These are phyloP conservation scores for Sugiyamaella boreocaroliniensis DNA, from an alignment of 805 yeast species.

Conservation along the genomic window DNA sequence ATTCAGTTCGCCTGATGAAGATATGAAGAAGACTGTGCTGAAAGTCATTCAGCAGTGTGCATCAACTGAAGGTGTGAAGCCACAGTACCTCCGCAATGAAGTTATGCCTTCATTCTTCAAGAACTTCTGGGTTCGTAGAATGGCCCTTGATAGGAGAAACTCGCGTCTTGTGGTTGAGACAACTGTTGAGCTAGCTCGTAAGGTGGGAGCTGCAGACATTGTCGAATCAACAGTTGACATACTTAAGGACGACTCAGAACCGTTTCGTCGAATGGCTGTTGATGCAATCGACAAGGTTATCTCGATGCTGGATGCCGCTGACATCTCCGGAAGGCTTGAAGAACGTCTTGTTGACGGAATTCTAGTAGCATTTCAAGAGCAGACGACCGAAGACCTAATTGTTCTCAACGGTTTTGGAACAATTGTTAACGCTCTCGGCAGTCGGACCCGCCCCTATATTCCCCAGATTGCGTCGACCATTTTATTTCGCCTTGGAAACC, in stretches of 20 bases:
- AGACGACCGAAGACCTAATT: constrained; percentile 47
- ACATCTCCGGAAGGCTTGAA: constrained; percentile 56
- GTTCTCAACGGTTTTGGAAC: constrained; percentile 60
- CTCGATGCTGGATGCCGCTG: constrained; percentile 43
- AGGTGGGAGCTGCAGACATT: constrained; percentile 57
- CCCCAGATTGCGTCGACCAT: constrained; percentile 66
- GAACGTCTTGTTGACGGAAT: constrained; percentile 71
- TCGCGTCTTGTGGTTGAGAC: constrained; percentile 63
- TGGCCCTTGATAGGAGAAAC: constrained; percentile 49
- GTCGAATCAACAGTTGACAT: constrained; percentile 50
- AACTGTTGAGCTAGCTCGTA: constrained; percentile 57
- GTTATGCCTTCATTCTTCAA: constrained; percentile 58
- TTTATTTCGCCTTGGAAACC: constrained; percentile 65
- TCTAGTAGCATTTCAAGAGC: constrained; percentile 70
- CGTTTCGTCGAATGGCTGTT: constrained; percentile 69
- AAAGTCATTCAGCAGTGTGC: constrained; percentile 63
- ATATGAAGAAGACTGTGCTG: constrained; percentile 70
- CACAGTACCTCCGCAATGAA: constrained; percentile 43
- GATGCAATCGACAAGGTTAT: constrained; percentile 59
- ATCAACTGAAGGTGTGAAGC: constrained; percentile 47
- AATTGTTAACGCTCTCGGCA: constrained; percentile 54
- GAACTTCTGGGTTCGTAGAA: constrained; percentile 75
- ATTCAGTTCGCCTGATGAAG: constrained; percentile 77
- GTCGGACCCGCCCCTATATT: constrained; percentile 62
- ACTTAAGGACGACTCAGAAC: constrained; percentile 78